These are phyloP conservation scores for Xerocomellus chrysenteron DNA, from an alignment of 768 basidiomycete species.

Conservation along the genomic window DNA sequence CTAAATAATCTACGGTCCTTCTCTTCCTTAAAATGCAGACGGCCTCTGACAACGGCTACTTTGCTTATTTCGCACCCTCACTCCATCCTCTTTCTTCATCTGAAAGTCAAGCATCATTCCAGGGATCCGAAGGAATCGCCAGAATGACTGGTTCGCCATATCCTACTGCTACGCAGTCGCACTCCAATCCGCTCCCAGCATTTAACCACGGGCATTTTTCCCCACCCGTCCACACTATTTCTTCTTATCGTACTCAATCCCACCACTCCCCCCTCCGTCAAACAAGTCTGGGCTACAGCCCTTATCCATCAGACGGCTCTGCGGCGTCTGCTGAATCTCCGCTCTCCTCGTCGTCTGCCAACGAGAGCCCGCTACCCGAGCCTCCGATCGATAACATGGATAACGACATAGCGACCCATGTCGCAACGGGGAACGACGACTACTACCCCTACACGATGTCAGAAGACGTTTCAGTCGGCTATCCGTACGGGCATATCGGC, in stretches of 20 bases:
- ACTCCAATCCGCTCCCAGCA: slow-evolving; percentile 15
- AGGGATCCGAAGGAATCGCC: slow-evolving; percentile 12
- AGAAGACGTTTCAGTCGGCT: slow-evolving; percentile 23
- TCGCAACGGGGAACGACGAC: slow-evolving; percentile 26
- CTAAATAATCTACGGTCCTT: slow-evolving; percentile 15
- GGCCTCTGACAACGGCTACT: slow-evolving; percentile 17
- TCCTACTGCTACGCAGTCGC: slow-evolving; percentile 17
- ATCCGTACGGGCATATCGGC: slow-evolving; percentile 24
- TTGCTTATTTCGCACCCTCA: slow-evolving; percentile 24
- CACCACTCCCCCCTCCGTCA: slow-evolving; percentile 17
- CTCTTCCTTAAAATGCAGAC: slow-evolving; percentile 31
- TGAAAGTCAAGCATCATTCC: slow-evolving; percentile 1
- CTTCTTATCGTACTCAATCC: slow-evolving; percentile 21
- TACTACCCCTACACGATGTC: slow-evolving; percentile 27
- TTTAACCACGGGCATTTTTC: slow-evolving; percentile 23
- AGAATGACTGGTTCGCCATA: slow-evolving; percentile 27
- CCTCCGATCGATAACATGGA: slow-evolving; percentile 36
- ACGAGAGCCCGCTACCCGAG: slow-evolving; percentile 41
- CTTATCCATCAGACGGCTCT: slow-evolving; percentile 39
- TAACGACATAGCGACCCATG: slow-evolving; percentile 25
- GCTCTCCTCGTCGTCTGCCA: slow-evolving; percentile 39
- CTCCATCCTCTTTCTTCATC: slow-evolving; percentile 15
- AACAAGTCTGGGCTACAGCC: slow-evolving; percentile 28
- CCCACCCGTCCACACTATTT: slow-evolving; percentile 11
- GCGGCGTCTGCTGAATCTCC: slow-evolving; percentile 38